A percentile compares a stretch with the other conserved stretches of the same genome.
Conservation (phyloP, 2,329 filamentous ascomycete species). For the Gnomoniopsis smithogilvyi region DNA sequence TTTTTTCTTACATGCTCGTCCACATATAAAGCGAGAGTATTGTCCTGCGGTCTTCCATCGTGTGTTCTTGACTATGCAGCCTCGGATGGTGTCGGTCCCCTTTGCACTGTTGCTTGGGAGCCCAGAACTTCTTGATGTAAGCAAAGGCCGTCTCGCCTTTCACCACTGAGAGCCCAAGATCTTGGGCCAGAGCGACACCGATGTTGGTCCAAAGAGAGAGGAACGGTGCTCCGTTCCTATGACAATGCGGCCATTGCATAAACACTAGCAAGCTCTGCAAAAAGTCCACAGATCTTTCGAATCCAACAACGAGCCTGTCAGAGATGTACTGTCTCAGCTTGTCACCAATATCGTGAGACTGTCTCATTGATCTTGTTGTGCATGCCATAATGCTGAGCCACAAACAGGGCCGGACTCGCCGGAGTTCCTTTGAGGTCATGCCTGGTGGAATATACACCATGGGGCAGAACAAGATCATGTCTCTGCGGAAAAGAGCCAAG, state of each 20-base stretch:
- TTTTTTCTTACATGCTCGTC: slow-evolving; percentile 30
- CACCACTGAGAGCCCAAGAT: slow-evolving; percentile 41
- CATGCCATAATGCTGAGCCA: slow-evolving; percentile 48
- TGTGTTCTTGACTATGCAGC: slow-evolving; percentile 31
- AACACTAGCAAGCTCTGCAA: slow-evolving; percentile 46
- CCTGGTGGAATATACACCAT: slow-evolving; percentile 37
- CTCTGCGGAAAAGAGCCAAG: slow-evolving; percentile 37
- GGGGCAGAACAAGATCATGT: slow-evolving; percentile 40
- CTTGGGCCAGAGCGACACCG: slow-evolving; percentile 40
- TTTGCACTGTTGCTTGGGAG: neutral
- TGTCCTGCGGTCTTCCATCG: slow-evolving; percentile 48
- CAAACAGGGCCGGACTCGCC: slow-evolving; percentile 40
- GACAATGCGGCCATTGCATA: slow-evolving; percentile 40
- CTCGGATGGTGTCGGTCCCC: slow-evolving; percentile 2
- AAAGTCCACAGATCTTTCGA: slow-evolving; percentile 50
- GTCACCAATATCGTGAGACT: slow-evolving; percentile 37
- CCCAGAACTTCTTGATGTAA: slow-evolving; percentile 29
- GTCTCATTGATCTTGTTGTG: slow-evolving; percentile 37
- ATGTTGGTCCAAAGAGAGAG: slow-evolving; percentile 42
- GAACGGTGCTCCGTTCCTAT: slow-evolving; percentile 39
- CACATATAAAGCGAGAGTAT: slow-evolving; percentile 46
- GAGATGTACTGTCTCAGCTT: slow-evolving; percentile 42
- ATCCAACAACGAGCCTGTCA: slow-evolving; percentile 42
- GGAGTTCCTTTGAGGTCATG: slow-evolving; percentile 35
- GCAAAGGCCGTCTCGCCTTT: slow-evolving; percentile 30